A percentile compares a stretch with the other conserved stretches of the same genome.
Evolutionary conservation across 129 eudicot genomes (phyloP).

Genomic region (Oenanthe sinensis): DNA sequence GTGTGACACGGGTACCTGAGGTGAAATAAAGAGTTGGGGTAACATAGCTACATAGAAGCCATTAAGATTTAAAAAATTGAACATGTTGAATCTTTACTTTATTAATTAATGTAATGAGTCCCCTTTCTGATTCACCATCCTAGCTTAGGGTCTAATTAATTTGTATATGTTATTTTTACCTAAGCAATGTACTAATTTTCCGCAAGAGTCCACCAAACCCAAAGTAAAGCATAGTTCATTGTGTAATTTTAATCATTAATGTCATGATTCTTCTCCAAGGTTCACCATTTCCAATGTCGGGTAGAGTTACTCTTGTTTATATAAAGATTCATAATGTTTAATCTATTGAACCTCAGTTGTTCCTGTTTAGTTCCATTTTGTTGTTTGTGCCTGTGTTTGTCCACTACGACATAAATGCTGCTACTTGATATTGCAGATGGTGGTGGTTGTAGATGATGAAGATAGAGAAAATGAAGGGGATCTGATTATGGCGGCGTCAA

Average conservation of each 20-base stretch:
- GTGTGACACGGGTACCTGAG: too few species aligned
- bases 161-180: not conserved
- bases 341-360: not conserved
- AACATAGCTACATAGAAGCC: not conserved
- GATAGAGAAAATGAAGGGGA: conserved; percentile 90
- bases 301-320: not conserved
- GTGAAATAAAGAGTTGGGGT: too few species aligned
- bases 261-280: too few species aligned
- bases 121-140: not conserved
- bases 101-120: not conserved
- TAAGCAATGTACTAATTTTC: not conserved
- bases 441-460: conserved; percentile 75
- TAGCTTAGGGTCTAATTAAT: not conserved
- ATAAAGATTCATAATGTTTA: not conserved
- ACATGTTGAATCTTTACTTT: not conserved
- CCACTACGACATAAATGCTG: not conserved
- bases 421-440: conserved; percentile 42
- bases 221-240: not conserved
- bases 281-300: not conserved
- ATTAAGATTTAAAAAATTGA: not conserved
- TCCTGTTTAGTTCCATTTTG: not conserved
- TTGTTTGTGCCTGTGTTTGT: not conserved
- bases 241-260: too few species aligned
- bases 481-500: conserved; percentile 66
- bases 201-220: not conserved